Base-by-base conservation (phyloP, 1,139 yeast genomes). In the Yamadazyma conglobata region DNA sequence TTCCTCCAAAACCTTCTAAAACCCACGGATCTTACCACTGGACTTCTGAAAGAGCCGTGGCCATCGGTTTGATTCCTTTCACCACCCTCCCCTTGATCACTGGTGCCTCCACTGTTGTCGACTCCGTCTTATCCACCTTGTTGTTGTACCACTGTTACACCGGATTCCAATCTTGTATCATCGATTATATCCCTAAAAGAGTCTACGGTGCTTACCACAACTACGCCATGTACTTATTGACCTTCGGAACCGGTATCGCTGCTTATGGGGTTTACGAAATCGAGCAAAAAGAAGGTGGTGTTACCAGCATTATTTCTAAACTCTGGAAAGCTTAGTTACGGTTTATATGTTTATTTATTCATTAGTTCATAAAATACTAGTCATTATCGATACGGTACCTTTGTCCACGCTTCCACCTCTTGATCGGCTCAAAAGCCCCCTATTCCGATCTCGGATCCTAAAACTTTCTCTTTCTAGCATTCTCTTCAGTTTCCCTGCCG, bases 11-110 rank as follows among this genome's bases (percentile, higher is more conserved):
- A 31, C 59, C 80, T 2, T 69, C 74, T 51, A 65, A 69, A 47
- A 58, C 70, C 43, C 89, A 85, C 50, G 96, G 96, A 18, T 79
- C 95, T 4, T 79, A 76, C 55, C 96, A 88, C 65, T 88, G 96
- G 96, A 64, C 87, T 10, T 77, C 81, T 48, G 96, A 89, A 57
- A 73, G 88, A 46, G 48, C 75, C 5, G 64, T 84, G 10, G 72
- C 89, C 6, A 57, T 79, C 14, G 73, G 82, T 1, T 58, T 88
- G 52, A 70, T 85, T n/a, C 97, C 97, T 15, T 64, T 89, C 40
- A 61, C 78, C 5, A 62, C 79, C 35, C 63, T 82, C 3, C 96
- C 97, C 6, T 75, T 88, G 40, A 73, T 80, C 19, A 68, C 79
- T 22, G 79, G 84, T 10, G 74, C 79, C 12, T 63, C 79, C 32